These are phyloP conservation scores for Spiraea crenata DNA, from an alignment of 331 rosid species.

Conservation along the genomic window DNA sequence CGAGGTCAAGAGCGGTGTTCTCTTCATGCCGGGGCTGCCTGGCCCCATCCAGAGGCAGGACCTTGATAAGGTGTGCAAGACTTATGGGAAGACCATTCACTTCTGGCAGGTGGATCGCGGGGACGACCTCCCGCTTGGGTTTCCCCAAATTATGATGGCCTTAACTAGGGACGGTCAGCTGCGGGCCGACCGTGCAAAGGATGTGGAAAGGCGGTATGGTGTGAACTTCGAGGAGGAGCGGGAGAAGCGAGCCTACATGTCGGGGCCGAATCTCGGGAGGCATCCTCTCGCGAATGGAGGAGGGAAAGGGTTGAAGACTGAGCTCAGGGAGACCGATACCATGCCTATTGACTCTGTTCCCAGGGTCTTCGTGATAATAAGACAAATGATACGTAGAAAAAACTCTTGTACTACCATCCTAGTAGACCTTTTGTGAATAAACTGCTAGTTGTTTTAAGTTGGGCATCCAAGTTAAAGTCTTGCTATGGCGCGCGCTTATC, in stretches of 20 bases:
- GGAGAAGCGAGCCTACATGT: conserved; percentile 50
- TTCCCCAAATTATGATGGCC: conserved; percentile 78
- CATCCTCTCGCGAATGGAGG: conserved; percentile 74
- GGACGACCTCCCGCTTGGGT: conserved; percentile 57
- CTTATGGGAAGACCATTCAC: conserved; percentile 75
- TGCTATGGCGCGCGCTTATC: too few species aligned
- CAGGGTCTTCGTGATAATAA: conserved; percentile 36
- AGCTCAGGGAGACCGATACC: conserved; percentile 51
- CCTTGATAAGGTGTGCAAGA: conserved; percentile 59
- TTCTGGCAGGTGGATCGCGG: conserved; percentile 80
- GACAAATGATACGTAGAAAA: too few species aligned
- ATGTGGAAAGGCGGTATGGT: conserved; percentile 45
- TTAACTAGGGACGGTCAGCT: conserved; percentile 77
- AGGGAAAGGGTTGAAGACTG: conserved; percentile 57
- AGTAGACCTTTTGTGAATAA: too few species aligned
- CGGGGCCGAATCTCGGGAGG: conserved; percentile 58
- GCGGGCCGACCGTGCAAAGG: conserved; percentile 27
- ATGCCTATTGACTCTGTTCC: conserved; percentile 16
- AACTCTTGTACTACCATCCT: too few species aligned
- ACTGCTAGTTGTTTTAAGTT: too few species aligned
- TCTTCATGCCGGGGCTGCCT: conserved; percentile 54
- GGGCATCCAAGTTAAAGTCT: too few species aligned
- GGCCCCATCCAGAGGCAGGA: conserved; percentile 47
- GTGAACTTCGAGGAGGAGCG: conserved; percentile 43
- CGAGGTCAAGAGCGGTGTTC: conserved; percentile 73